Evolutionary conservation across 78 protist species (phyloP), one percentile per base, ranked within the genome.

Genomic region (Tieghemostelium lacteum): DNA sequence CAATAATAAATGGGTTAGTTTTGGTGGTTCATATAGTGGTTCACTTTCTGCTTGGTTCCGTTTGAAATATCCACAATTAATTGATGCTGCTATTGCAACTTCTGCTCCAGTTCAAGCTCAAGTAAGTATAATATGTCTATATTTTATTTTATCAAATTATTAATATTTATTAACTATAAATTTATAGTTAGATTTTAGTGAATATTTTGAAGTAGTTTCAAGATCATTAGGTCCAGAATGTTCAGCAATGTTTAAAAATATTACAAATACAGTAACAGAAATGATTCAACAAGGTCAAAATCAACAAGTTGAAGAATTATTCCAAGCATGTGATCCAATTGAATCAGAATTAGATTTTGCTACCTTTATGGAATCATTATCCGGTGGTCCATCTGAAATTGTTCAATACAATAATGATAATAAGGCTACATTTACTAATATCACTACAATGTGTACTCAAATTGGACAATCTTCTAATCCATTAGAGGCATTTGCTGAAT

Each of bases 21-120:
- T 93, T 34, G 94, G 93, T 42, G 96, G 96, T 33, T 76, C 92
- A 2, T 93, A 93, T 67, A 64, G 76, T 3, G 96, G 96, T 17
- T 65, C 77, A 72, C 58, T 93, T 10, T 50, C 77, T 29, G 87
- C 75, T 16, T 93, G 86, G 86, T 45, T 65, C 8, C 54, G 96
- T 16, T 26, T 93, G 12, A 69, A 72, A 26, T 73, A 86, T 36
- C 96, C 96, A 19, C 50, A 34, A 20, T 60, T 76, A 1, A 55
- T 93, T 34, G 75, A 83, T 39, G 96, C 75, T 17, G 89, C 96
- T 3, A 77, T 93, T 64, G 86, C 96, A 28, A 66, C 96, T 7
- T 87, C 94, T 0, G 89, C 94, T 34, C 96, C 96, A 29, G 94
- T 94, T 26, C 64, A 60, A 28, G 92, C 97, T 14, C 88, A 42